Evolutionary conservation across 441 rosid genomes (phyloP).

Genomic region (Jatropha podagrica): DNA sequence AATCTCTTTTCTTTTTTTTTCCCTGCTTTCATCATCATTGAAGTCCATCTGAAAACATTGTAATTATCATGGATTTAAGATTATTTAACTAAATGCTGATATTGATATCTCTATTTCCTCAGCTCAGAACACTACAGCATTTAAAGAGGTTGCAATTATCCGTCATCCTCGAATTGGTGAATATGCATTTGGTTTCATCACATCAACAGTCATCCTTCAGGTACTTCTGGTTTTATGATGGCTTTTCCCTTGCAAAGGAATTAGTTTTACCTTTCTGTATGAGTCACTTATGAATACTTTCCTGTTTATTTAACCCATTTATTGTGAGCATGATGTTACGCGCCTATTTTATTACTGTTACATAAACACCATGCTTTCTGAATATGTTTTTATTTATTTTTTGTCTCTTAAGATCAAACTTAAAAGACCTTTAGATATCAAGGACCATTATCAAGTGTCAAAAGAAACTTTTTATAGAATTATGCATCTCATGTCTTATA

Average conservation of each 20-base stretch:
- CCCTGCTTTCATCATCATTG: neutral
- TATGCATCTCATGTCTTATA: too few species aligned
- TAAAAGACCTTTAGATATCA: too few species aligned
- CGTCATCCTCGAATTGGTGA: constrained; percentile 93
- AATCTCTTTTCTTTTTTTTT: neutral
- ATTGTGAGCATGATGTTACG: neutral
- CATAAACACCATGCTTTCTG: neutral
- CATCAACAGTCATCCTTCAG: constrained; percentile 86
- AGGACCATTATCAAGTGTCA: neutral
- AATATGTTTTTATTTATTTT: neutral
- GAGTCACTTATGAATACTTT: neutral
- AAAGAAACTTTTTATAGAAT: too few species aligned
- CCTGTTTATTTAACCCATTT: neutral
- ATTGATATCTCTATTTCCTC: constrained; percentile 15
- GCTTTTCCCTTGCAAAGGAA: constrained; percentile 4
- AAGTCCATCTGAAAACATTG: neutral
- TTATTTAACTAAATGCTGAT: neutral
- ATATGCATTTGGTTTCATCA: constrained; percentile 94
- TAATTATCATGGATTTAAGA: neutral
- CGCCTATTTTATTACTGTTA: neutral
- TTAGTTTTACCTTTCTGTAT: constrained; percentile 3
- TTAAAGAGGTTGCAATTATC: constrained; percentile 94
- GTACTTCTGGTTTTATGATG: constrained; percentile 33
- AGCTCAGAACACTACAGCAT: constrained; percentile 92
- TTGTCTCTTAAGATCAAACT: neutral